Evolutionary conservation across 768 basidiomycete species (phyloP), one percentile per base, ranked within the genome.

Genomic region (Suillus americanus): DNA sequence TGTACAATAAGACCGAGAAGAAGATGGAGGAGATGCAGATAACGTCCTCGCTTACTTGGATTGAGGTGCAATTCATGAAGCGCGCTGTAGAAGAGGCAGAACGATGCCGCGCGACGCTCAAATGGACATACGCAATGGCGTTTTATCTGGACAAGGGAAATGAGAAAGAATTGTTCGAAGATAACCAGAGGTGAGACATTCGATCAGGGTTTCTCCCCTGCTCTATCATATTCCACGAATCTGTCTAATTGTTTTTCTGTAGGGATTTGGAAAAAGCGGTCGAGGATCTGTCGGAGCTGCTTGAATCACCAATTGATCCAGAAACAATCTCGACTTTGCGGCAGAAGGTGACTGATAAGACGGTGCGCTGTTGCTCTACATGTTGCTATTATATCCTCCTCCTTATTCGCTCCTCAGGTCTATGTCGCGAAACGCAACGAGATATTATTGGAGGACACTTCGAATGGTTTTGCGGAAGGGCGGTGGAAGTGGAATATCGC

Each of bases 1-100:
- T 99, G 48, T 97, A 96, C 76, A 84, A 84, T 63, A 95, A 95
- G 81, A 98, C 97, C 14, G 96, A 99, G 85, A 95, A 97, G 86
- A 98, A 98, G 88, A 99, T 99, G 97, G 95, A 98, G 77, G 95
- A 97, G 79, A 97, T 99, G 91, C 97, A 99, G 81, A 85, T 95
- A 67, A 90, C 89, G 13, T 95, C 94, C 2, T 84, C 88, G 62
- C 79, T 99, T 45, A 95, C 95, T 2, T 99, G 97, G 97, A 99
- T 99, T 69, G 96, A 99, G 78, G 95, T 89, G 37, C 97, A 99
- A 79, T 99, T 99, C 78, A 96, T 97, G 85, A 95, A 95, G 83
- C 96, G 96, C 77, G 97, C 97, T 1, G 96, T 98, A 5, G 97
- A 98, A 72, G 90, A 91, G 75, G 86, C 93, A 45, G 86, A 90